Evolutionary conservation across 371 early-diverging fungal genomes (phyloP).

Genomic region (Mucor ambiguus): DNA sequence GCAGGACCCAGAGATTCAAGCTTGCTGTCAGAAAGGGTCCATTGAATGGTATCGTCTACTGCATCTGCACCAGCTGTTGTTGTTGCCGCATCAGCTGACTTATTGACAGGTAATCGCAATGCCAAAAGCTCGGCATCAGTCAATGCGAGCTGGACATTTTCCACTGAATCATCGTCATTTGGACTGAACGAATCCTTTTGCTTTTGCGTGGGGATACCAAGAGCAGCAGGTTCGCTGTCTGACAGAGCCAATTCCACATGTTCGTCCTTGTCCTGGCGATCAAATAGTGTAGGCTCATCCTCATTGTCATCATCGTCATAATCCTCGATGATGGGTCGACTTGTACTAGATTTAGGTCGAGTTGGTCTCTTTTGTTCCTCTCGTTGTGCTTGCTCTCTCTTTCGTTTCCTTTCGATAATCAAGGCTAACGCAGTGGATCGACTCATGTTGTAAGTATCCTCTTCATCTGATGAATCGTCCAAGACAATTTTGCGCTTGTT

Average conservation of each 20-base stretch:
- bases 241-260: not conserved
- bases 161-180: not conserved
- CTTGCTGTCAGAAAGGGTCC: not conserved
- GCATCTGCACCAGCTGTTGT: not conserved
- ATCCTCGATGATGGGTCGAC: not conserved
- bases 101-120: not conserved
- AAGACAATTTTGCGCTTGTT: constrained; percentile 5
- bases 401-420: constrained; percentile 9
- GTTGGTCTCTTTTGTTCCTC: not conserved
- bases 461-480: not conserved
- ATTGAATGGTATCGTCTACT: not conserved
- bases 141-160: not conserved
- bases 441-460: not conserved
- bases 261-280: not conserved
- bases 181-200: not conserved
- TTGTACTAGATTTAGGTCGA: not conserved
- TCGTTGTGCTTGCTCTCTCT: constrained; percentile 2
- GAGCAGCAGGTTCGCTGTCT: not conserved
- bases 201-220: not conserved
- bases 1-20: not conserved
- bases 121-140: not conserved
- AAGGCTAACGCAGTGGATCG: constrained; percentile 4
- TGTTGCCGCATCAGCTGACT: not conserved
- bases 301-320: not conserved
- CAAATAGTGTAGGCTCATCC: not conserved